phyloP scores from a whole-genome alignment of 2,329 filamentous ascomycete species.

The Cryphonectria nitschkei region DNA sequence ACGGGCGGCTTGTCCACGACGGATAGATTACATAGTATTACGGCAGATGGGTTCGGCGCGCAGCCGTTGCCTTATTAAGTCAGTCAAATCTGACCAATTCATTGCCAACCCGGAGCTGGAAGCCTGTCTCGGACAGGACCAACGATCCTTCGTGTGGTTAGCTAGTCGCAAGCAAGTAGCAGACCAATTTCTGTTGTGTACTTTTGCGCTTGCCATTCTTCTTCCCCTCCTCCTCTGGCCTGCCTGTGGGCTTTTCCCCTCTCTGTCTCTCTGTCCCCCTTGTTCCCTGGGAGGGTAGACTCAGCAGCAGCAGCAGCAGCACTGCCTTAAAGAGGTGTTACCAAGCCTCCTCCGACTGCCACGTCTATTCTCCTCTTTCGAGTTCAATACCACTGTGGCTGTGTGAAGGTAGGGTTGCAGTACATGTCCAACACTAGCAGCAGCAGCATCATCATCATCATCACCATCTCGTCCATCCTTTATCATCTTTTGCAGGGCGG shows the following conservation, averaged over 20 bases:
- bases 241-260: not conserved
- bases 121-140: slow-evolving; percentile 5
- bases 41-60: not conserved
- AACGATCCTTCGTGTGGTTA: slow-evolving; percentile 7
- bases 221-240: not conserved
- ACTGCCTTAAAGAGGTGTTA: not conserved
- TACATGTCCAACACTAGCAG: not conserved
- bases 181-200: not conserved
- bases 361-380: not conserved
- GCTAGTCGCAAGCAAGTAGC: not conserved
- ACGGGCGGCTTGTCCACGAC: not conserved
- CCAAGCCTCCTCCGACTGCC: not conserved
- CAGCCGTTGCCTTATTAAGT: not conserved
- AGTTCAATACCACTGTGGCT: not conserved
- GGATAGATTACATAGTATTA: not conserved
- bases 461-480: not conserved
- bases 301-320: not conserved
- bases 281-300: not conserved
- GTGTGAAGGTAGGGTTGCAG: not conserved
- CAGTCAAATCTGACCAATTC: slow-evolving; percentile 2
- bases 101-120: slow-evolving; percentile 5
- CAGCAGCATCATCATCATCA: not conserved
- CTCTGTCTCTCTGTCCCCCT: not conserved
- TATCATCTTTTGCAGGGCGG: not conserved
- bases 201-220: not conserved